These are phyloP conservation scores for Eimeria necatrix DNA, from an alignment of 169 alveolate genomes.

Conservation along the genomic window DNA sequence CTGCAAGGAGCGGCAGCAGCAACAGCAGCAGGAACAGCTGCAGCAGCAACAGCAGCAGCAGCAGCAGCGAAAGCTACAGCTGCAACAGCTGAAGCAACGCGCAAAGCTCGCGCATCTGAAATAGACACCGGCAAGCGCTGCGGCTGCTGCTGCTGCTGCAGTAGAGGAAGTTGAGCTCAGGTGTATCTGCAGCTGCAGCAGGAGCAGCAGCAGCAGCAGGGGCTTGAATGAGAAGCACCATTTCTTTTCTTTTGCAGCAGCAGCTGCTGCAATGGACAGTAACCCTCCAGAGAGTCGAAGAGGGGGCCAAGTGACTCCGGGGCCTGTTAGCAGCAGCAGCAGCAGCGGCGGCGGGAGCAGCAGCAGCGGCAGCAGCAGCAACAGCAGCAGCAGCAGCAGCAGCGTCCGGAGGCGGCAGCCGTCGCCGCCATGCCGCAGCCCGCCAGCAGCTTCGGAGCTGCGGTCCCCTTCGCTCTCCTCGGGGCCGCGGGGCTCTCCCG, in stretches of 20 bases:
- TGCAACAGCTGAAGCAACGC: slow-evolving; percentile 43
- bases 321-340: slow-evolving; percentile 33
- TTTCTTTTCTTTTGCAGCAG: background rate
- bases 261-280: slow-evolving; percentile 39
- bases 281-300: background rate
- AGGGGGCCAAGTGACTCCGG: slow-evolving; percentile 25
- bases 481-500: background rate
- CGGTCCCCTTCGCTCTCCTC: background rate
- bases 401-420: background rate
- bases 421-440: background rate
- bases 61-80: slow-evolving; percentile 39
- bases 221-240: background rate
- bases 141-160: slow-evolving; percentile 16
- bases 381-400: slow-evolving; percentile 35
- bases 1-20: background rate
- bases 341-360: slow-evolving; percentile 53
- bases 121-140: slow-evolving; percentile 26
- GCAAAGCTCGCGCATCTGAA: background rate
- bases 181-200: slow-evolving; percentile 27
- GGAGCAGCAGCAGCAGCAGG: slow-evolving; percentile 30
- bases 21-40: slow-evolving; percentile 31
- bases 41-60: slow-evolving; percentile 42
- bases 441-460: background rate
- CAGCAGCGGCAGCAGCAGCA: slow-evolving; percentile 42
- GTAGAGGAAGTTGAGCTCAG: background rate